Percentiles rank a stretch among this genome's conserved stretches.
phyloP scores from a whole-genome alignment of 768 basidiomycete genomes.

The Mycena metata region DNA sequence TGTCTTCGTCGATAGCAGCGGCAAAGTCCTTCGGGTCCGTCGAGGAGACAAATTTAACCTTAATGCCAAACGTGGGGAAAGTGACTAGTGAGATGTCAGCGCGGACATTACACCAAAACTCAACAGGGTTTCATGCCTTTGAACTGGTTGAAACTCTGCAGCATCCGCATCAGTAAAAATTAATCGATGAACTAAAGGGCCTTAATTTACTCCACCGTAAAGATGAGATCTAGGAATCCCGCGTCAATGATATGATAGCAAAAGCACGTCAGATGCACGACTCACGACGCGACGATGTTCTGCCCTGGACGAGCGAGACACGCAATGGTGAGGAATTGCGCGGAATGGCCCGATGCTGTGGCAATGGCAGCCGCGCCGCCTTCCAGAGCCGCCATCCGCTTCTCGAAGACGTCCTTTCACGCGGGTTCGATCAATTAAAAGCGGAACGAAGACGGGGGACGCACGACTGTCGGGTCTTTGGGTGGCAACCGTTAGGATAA shows the following conservation, averaged over 20 bases:
- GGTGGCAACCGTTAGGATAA: constrained; percentile 37
- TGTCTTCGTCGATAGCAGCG: constrained; percentile 80
- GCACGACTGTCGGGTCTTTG: constrained; percentile 15
- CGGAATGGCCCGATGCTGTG: constrained; percentile 79
- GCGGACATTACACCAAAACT: too few relatives aligned
- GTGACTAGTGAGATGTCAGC: constrained; percentile 53
- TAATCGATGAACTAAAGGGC: too few relatives aligned
- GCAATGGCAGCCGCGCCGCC: constrained; percentile 84
- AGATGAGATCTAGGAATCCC: constrained; percentile 63
- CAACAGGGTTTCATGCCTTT: constrained; percentile 54
- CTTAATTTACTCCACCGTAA: constrained; percentile 72
- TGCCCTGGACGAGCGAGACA: constrained; percentile 75
- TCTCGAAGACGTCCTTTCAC: constrained; percentile 80
- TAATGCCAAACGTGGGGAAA: constrained; percentile 77
- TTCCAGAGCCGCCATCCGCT: constrained; percentile 84
- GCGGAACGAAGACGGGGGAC: background rate
- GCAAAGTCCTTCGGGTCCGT: constrained; percentile 69
- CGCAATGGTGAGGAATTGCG: constrained; percentile 80
- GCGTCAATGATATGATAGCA: background rate
- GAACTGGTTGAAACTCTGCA: constrained; percentile 79
- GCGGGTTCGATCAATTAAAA: background rate
- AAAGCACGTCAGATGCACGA: constrained; percentile 22
- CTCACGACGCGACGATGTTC: constrained; percentile 82
- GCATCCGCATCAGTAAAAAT: background rate
- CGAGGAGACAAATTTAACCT: constrained; percentile 72